Conservation (phyloP, 78 protist species). For the Mantamonas sphyraenae region DNA sequence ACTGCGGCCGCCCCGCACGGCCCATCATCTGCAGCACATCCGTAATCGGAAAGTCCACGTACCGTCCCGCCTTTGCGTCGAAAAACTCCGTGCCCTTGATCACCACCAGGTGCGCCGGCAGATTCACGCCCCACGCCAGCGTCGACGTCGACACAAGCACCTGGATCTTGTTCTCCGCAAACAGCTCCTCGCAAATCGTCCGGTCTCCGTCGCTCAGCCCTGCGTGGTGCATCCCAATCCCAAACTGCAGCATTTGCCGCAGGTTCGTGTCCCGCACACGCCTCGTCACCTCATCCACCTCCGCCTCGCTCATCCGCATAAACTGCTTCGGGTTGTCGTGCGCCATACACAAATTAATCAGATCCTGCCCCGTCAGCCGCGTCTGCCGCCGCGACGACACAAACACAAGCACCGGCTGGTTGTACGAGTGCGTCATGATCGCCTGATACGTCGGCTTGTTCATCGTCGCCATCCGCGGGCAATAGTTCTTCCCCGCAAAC, state of each 20-base stretch:
- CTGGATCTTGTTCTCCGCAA: slow-evolving; percentile 50
- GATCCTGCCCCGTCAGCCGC: slow-evolving; percentile 92
- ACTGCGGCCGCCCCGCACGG: slow-evolving; percentile 99
- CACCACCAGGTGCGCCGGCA: slow-evolving; percentile 98
- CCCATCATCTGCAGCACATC: slow-evolving; percentile 99
- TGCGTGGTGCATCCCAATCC: slow-evolving; percentile 98
- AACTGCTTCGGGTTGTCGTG: slow-evolving; percentile 68
- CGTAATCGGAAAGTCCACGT: slow-evolving; percentile 90
- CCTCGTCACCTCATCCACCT: slow-evolving; percentile 11
- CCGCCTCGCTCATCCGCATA: slow-evolving; percentile 22
- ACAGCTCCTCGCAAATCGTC: slow-evolving; percentile 60
- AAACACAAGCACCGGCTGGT: slow-evolving; percentile 84
- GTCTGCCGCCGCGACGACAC: slow-evolving; percentile 98
- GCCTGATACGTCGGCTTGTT: slow-evolving; percentile 94
- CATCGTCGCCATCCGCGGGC: slow-evolving; percentile 99
- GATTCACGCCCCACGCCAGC: slow-evolving; percentile 99
- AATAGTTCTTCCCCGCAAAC: slow-evolving; percentile 94
- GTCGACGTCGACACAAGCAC: slow-evolving; percentile 96
- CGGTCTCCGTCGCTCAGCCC: slow-evolving; percentile 84
- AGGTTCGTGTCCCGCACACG: slow-evolving; percentile 55
- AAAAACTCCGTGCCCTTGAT: slow-evolving; percentile 88
- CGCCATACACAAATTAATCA: slow-evolving; percentile 57
- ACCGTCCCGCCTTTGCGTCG: slow-evolving; percentile 69
- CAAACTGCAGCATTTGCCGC: slow-evolving; percentile 75
- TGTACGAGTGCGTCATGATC: slow-evolving; percentile 61